These are phyloP conservation scores for Mycena venus DNA, from an alignment of 768 basidiomycete genomes.

Conservation along the genomic window DNA sequence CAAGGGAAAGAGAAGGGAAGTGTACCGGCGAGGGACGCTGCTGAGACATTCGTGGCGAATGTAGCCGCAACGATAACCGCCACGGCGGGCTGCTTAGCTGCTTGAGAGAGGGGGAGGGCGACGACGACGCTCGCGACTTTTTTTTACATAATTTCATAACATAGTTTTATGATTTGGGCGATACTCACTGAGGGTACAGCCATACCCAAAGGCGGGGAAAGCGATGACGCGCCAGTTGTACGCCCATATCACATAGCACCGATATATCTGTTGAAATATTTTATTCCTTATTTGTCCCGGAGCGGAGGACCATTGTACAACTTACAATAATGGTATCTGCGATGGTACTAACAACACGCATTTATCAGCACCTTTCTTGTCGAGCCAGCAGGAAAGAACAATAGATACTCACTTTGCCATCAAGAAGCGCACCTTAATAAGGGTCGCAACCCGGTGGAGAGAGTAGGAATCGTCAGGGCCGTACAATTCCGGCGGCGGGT, in stretches of 20 bases:
- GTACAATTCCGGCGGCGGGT: slow-evolving; percentile 8
- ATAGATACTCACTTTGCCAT: slow-evolving; percentile 13
- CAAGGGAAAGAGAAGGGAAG: not conserved
- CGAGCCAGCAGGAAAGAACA: not conserved
- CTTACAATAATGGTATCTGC: slow-evolving; percentile 7
- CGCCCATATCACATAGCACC: slow-evolving; percentile 7
- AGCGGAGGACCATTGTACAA: not conserved
- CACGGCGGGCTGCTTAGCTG: too few species aligned
- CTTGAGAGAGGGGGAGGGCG: too few species aligned
- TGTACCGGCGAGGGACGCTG: not conserved
- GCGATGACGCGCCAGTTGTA: not conserved
- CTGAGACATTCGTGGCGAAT: not conserved
- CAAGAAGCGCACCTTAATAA: not conserved
- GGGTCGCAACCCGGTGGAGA: not conserved
- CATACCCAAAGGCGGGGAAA: not conserved
- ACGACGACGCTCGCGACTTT: too few species aligned
- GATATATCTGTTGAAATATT: not conserved
- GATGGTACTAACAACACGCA: not conserved
- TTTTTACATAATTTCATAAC: too few species aligned
- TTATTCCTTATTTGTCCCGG: not conserved
- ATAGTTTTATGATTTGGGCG: too few species aligned
- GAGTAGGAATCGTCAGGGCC: slow-evolving; percentile 8
- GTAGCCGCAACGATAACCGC: not conserved
- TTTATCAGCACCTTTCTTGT: not conserved
- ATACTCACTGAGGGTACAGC: not conserved